A percentile compares a stretch with the other conserved stretches of the same genome.
Conservation (phyloP, 2,329 filamentous ascomycete species). For the Xylaria sp. region DNA sequence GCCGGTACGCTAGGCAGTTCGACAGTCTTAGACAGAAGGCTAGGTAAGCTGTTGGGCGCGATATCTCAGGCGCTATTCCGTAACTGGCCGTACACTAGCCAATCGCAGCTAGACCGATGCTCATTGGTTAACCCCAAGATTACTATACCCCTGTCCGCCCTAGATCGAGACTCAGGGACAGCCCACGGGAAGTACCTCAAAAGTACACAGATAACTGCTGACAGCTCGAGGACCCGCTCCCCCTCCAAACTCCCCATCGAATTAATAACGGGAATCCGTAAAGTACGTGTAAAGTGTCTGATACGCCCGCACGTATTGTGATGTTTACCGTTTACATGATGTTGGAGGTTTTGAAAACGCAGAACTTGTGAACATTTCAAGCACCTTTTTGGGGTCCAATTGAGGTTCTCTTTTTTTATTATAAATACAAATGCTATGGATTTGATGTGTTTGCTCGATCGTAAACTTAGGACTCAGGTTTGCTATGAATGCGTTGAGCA, state of each 20-base stretch:
- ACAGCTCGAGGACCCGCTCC: not conserved
- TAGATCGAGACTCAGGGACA: not conserved
- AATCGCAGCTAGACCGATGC: not conserved
- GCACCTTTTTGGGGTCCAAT: not conserved
- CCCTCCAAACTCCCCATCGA: not conserved
- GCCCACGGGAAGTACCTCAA: not conserved
- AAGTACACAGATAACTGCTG: not conserved
- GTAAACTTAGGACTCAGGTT: not conserved
- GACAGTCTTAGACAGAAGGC: not conserved
- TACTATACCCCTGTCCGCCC: not conserved
- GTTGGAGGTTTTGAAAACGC: no score
- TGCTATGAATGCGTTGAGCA: not conserved
- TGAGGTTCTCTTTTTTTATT: not conserved
- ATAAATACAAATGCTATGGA: not conserved
- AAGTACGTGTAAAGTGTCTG: no score
- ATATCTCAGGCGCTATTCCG: not conserved
- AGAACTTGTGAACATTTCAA: not conserved
- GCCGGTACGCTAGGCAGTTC: no score
- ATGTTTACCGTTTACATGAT: no score
- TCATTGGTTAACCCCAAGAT: not conserved
- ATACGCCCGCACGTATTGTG: no score
- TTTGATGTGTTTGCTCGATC: not conserved
- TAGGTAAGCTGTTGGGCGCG: not conserved
- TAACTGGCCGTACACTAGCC: not conserved
- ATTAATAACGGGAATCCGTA: not conserved